phyloP scores from a whole-genome alignment of 148 eudicot genomes.

The Rheum nobile region DNA sequence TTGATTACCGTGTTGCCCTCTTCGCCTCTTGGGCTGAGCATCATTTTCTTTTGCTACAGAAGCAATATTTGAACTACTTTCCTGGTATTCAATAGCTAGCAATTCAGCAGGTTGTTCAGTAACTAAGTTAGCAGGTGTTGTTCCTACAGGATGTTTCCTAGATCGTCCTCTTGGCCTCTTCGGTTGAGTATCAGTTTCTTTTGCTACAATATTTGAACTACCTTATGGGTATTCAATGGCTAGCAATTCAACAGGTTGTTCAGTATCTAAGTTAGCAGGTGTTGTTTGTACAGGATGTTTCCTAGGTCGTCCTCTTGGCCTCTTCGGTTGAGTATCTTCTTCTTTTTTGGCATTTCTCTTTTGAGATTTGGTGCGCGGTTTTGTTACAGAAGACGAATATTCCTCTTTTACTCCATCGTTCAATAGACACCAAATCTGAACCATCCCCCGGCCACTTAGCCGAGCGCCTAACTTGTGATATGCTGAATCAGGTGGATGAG shows the following conservation, averaged over 20 bases:
- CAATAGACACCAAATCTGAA: constrained; percentile 80
- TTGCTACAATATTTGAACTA: too few species aligned
- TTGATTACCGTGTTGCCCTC: constrained; percentile 54
- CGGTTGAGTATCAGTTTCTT: too few species aligned
- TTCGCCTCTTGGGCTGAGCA: constrained; percentile 25
- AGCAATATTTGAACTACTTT: constrained; percentile 13
- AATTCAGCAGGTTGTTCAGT: constrained; percentile 21
- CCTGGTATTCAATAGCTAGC: constrained; percentile 28
- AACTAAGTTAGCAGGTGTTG: constrained; percentile 10
- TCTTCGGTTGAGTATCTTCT: constrained; percentile 18
- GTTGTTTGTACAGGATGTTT: too few species aligned
- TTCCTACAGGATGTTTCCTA: too few species aligned
- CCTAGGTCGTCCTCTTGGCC: too few species aligned
- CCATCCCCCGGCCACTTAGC: constrained; percentile 67
- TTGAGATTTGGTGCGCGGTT: constrained; percentile 16
- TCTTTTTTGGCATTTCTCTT: constrained; percentile 14
- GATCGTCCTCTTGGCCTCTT: constrained; percentile 17
- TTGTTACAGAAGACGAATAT: constrained; percentile 20
- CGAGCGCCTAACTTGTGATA: constrained; percentile 80
- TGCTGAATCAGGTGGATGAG: constrained; percentile 94
- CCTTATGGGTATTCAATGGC: too few species aligned
- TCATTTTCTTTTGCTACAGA: constrained; percentile 7
- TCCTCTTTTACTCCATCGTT: constrained; percentile 18
- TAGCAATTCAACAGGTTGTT: too few species aligned
- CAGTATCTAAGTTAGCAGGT: too few species aligned